Conservation (phyloP, 1,284 basidiomycete genomes). For the Apiotrichum sp. region DNA sequence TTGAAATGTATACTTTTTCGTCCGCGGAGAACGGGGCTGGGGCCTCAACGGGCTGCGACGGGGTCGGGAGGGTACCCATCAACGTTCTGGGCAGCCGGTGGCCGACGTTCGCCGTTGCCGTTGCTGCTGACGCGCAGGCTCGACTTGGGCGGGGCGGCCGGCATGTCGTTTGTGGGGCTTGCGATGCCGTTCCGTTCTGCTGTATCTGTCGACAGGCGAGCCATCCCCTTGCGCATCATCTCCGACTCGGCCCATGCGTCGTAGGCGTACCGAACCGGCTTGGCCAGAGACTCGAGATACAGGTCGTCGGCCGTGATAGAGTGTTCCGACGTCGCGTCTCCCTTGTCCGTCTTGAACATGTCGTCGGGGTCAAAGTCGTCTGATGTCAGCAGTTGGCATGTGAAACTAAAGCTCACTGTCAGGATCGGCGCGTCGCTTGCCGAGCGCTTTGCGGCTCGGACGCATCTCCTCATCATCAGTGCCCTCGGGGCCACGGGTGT, state of each 20-base stretch:
- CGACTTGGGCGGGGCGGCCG: background rate
- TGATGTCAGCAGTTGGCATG: background rate
- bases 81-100: too few species aligned
- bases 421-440: slow-evolving; percentile 40
- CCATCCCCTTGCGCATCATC: background rate
- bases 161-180: background rate
- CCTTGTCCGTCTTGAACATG: slow-evolving; percentile 23
- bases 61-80: too few species aligned
- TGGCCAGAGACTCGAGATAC: slow-evolving; percentile 17
- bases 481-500: background rate
- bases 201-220: background rate
- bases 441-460: slow-evolving; percentile 43
- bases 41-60: too few species aligned
- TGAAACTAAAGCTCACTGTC: slow-evolving; percentile 32
- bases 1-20: background rate
- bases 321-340: slow-evolving; percentile 24
- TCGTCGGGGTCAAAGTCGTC: slow-evolving; percentile 43
- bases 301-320: slow-evolving; percentile 30
- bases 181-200: too few species aligned
- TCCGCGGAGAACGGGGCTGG: too few species aligned
- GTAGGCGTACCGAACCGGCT: slow-evolving; percentile 42
- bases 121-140: too few species aligned
- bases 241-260: slow-evolving; percentile 43
- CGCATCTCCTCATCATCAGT: slow-evolving; percentile 23
- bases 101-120: too few species aligned